Base-by-base conservation (phyloP, 345 rosid genomes). In the Cardamine chenopodiifolia region DNA sequence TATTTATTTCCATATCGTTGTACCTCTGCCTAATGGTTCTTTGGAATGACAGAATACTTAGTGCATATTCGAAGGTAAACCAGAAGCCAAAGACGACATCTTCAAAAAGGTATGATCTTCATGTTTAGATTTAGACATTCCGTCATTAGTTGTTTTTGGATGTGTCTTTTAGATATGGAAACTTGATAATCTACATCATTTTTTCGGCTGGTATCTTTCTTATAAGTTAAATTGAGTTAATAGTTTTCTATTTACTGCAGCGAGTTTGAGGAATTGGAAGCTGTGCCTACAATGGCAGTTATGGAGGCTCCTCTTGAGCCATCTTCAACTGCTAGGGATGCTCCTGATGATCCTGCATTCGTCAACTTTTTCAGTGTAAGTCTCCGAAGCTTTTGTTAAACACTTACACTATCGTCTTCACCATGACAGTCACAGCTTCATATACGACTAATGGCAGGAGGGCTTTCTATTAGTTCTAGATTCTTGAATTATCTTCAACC, bases 261-360 rank as follows among this genome's bases (percentile, higher is more conserved):
- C 70, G 97, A 91, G 83, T 90, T 86, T 90, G 97, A 94, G 85
- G 98, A 91, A 76, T 82, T 94, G 71, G 98, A 94, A 81, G 92
- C 90, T 68, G 88, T 86, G 69, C 93, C 99, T 66, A 83, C 89
- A 57, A 87, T 94, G 97, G 92, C 92, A 57, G 85, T 86, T 68
- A 87, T 94, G 84, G 97, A 90, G 39, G 97, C 96, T 73, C 96
- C 96, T 53, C 80, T 89, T 81, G 98, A 94, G 74, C 97, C 93
- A 45, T 61, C 95, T 61, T 86, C 86, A 58, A 75, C 89, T 65
- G 65, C 76, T 70, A 57, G 82, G 44, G 93, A 86, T 77, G 70
- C 72, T 67, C 90, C 89, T 49, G 88, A 94, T 74, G 97, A 92
- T 82, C 89, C 88, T 73, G 83, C 92, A 65, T 92, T 94, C 53